These are phyloP conservation scores for Hypsizygus marmoreus DNA, from an alignment of 768 basidiomycete genomes.

Conservation along the genomic window DNA sequence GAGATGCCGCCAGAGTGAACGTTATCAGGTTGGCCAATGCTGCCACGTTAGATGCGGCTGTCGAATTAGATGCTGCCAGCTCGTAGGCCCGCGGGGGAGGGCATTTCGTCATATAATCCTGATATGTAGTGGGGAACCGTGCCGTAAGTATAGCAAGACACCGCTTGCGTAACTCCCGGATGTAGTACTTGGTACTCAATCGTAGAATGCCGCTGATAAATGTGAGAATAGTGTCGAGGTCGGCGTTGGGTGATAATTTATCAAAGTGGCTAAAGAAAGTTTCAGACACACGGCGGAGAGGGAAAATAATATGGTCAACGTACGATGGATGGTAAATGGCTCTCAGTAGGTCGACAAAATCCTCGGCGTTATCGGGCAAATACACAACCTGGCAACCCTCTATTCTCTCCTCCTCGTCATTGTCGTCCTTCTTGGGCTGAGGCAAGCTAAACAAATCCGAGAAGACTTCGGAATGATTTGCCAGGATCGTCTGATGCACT, in stretches of 20 bases:
- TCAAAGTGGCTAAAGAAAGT: slow-evolving; percentile 39
- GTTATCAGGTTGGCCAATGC: no score
- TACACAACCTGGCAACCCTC: slow-evolving; percentile 54
- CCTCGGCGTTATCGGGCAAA: slow-evolving; percentile 48
- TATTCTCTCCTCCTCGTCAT: slow-evolving; percentile 32
- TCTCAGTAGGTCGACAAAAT: slow-evolving; percentile 50
- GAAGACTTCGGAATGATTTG: slow-evolving; percentile 66
- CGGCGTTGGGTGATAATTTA: slow-evolving; percentile 32
- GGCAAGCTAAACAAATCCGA: slow-evolving; percentile 62
- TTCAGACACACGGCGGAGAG: no score
- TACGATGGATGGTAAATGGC: slow-evolving; percentile 56
- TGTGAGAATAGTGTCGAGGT: slow-evolving; percentile 44
- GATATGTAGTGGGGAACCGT: slow-evolving; percentile 41
- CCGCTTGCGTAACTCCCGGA: slow-evolving; percentile 50
- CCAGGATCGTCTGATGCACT: slow-evolving; percentile 47
- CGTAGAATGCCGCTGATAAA: slow-evolving; percentile 57
- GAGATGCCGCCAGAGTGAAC: no score
- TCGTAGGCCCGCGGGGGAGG: slow-evolving; percentile 12
- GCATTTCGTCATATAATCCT: slow-evolving; percentile 33
- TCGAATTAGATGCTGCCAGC: neutral
- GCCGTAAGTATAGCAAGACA: slow-evolving; percentile 50
- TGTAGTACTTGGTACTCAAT: slow-evolving; percentile 65
- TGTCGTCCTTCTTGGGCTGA: slow-evolving; percentile 36
- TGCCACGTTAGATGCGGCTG: no score
- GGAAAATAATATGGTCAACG: slow-evolving; percentile 13